Percentiles rank a stretch among this genome's conserved stretches.
Evolutionary conservation across 768 basidiomycete genomes (phyloP).

Genomic region (Suillus sp.): DNA sequence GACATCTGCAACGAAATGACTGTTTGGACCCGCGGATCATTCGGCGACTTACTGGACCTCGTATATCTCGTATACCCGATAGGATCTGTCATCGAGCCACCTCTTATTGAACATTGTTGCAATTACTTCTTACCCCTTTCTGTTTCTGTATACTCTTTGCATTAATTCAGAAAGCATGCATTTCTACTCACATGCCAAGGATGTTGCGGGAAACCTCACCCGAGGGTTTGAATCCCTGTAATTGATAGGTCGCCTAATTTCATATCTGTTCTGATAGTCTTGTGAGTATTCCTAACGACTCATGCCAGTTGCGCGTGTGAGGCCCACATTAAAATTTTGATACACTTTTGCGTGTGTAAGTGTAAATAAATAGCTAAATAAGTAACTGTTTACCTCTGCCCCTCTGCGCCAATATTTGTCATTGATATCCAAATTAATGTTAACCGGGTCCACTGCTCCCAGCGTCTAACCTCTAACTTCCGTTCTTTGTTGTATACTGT

Average conservation of each 20-base stretch:
- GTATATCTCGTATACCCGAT: constrained; percentile 51
- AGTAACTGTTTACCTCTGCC: not conserved
- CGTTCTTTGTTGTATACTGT: not conserved
- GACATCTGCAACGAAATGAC: not conserved
- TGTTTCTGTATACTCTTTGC: not conserved
- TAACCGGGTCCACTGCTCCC: not conserved
- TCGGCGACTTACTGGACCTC: constrained; percentile 22
- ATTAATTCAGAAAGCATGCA: not conserved
- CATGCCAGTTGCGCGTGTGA: not conserved
- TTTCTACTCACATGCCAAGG: not conserved
- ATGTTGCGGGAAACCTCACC: too few species aligned
- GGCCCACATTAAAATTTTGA: not conserved
- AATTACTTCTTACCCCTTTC: not conserved
- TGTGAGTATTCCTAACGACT: not conserved
- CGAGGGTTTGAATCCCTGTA: not conserved
- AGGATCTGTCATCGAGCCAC: constrained; percentile 38
- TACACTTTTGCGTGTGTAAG: not conserved
- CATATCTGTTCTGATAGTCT: not conserved
- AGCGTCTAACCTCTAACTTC: not conserved
- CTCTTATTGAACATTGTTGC: constrained; percentile 1
- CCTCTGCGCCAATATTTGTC: constrained; percentile 1
- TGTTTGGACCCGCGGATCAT: constrained; percentile 13
- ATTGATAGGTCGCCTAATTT: not conserved
- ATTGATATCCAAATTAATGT: not conserved
- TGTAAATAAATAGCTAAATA: not conserved